Conservation (phyloP, 192 early-diverging fungal genomes). For the Chytriomyces confervae region DNA sequence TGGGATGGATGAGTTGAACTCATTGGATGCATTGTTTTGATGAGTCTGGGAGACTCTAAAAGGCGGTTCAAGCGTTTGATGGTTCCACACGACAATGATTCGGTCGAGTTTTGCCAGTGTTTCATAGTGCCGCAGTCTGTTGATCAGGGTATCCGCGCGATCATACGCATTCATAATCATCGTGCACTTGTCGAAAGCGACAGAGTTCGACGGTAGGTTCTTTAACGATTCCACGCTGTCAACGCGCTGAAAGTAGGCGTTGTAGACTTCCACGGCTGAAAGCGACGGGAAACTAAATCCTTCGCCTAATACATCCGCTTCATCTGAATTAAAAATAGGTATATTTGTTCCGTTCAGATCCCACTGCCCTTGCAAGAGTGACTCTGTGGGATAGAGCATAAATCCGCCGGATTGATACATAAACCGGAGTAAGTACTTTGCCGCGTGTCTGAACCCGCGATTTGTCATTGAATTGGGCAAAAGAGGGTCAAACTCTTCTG, state of each 20-base stretch:
- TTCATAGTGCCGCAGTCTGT: conserved; percentile 38
- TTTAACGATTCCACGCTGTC: neutral
- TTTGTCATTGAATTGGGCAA: conserved; percentile 37
- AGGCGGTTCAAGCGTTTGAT: conserved; percentile 36
- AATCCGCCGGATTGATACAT: conserved; percentile 16
- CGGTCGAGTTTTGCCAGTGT: conserved; percentile 25
- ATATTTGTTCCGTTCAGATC: no score
- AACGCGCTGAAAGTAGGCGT: conserved; percentile 7
- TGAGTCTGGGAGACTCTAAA: neutral
- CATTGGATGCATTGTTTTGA: neutral
- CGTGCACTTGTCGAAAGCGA: conserved; percentile 40
- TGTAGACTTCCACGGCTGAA: neutral
- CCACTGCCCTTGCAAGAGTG: no score
- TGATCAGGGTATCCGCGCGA: conserved; percentile 26
- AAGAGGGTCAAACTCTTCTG: conserved; percentile 9
- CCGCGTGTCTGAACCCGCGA: conserved; percentile 12
- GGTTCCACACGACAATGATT: conserved; percentile 47
- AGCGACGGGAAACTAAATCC: neutral
- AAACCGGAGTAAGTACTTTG: conserved; percentile 27
- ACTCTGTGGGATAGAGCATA: conserved; percentile 21
- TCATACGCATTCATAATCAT: conserved; percentile 39
- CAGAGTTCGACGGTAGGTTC: neutral
- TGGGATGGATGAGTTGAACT: neutral
- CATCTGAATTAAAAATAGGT: no score
- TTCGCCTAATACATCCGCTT: no score